Conservation (phyloP, 2,329 filamentous ascomycete species). For the Penicillium olsonii region DNA sequence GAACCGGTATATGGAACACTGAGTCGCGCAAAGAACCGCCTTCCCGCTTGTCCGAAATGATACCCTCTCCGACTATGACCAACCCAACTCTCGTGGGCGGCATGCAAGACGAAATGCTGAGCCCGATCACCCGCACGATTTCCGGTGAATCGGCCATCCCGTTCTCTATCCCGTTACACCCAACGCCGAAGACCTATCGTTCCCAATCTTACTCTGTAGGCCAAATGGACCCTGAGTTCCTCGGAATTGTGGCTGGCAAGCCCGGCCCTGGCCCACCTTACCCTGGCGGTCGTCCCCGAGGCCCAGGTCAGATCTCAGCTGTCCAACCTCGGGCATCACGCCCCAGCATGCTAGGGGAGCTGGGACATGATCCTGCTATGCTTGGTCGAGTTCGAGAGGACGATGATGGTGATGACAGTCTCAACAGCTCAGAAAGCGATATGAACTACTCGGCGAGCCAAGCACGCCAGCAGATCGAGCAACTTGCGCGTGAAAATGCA, state of each 20-base stretch:
- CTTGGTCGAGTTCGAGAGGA: conserved; percentile 52
- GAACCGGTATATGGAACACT: conserved; percentile 77
- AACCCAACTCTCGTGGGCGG: conserved; percentile 51
- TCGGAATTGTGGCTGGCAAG: conserved; percentile 37
- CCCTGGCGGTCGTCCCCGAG: conserved; percentile 37
- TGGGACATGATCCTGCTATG: conserved; percentile 48
- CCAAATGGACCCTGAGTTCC: conserved; percentile 72
- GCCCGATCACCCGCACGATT: conserved; percentile 48
- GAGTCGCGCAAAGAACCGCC: conserved; percentile 75
- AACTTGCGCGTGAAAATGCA: conserved; percentile 50
- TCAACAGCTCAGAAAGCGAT: conserved; percentile 41
- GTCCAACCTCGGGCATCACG: conserved; percentile 79
- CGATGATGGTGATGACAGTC: conserved; percentile 47
- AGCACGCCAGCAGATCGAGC: conserved; percentile 48
- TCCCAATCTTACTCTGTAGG: conserved; percentile 97
- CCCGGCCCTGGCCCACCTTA: conserved; percentile 26
- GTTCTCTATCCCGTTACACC: conserved; percentile 84
- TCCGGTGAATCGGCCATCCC: conserved; percentile 65
- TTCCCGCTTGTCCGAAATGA: conserved; percentile 70
- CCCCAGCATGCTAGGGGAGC: conserved; percentile 48
- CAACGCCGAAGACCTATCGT: conserved; percentile 87
- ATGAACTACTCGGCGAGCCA: conserved; percentile 41
- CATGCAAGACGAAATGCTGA: conserved; percentile 55
- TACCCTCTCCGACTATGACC: conserved; percentile 72
- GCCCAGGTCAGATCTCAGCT: conserved; percentile 59